A percentile compares a stretch with the other conserved stretches of the same genome.
Conservation (phyloP, 306 rosid species). For the Citrullus mucosospermus region DNA sequence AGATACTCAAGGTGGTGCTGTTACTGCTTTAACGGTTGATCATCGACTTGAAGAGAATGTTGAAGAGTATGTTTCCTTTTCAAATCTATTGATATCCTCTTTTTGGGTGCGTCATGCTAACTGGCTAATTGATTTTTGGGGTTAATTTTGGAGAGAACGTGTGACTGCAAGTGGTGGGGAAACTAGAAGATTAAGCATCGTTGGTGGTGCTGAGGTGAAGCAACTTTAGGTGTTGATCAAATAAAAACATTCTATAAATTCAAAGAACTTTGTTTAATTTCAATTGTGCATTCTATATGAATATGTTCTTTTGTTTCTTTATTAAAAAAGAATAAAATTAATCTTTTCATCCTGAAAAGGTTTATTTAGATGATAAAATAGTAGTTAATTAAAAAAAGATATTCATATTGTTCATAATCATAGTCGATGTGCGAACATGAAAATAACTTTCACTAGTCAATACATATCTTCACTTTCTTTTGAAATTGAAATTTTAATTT, state of each 20-base stretch:
- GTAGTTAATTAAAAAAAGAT: too few species aligned
- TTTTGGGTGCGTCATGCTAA: conserved; percentile 2
- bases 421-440: too few species aligned
- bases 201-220: conserved; percentile 85
- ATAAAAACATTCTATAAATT: neutral
- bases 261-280: neutral
- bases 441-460: too few species aligned
- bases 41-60: conserved; percentile 89
- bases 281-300: conserved; percentile 13
- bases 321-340: too few species aligned
- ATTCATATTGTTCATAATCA: too few species aligned
- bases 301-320: too few species aligned
- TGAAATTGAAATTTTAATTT: too few species aligned
- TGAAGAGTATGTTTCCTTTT: conserved; percentile 49
- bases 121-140: conserved; percentile 1
- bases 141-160: conserved; percentile 62
- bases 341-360: too few species aligned
- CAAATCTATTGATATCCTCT: neutral
- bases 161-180: conserved; percentile 96
- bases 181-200: conserved; percentile 88
- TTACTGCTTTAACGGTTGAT: conserved; percentile 77
- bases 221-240: neutral
- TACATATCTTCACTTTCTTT: too few species aligned
- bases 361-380: too few species aligned
- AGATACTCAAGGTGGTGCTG: conserved; percentile 80